Base-by-base conservation (phyloP, 2,329 filamentous ascomycete species). In the Paraphaeosphaeria minitans region DNA sequence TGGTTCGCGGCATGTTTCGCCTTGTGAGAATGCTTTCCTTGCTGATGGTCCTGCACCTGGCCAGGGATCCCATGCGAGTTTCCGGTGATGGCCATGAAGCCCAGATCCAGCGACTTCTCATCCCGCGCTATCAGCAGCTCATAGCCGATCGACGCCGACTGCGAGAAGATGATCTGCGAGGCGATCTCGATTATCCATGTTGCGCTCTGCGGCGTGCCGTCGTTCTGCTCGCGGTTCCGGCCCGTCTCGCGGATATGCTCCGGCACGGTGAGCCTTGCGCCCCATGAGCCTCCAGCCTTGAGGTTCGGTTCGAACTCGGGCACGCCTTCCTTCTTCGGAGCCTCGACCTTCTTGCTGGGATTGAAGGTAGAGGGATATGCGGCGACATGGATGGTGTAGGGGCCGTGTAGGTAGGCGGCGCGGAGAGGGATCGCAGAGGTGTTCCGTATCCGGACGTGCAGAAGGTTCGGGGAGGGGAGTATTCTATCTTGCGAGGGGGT, bases 271-370 rank as follows among this genome's bases (percentile, higher is more conserved):
- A 99, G 84, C 71, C 88, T 87, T 58, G 92, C 90, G 68, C 88
- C 86, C 90, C 93, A 99, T 47, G 85, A 87, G 7, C 92, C 93
- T 31, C 93, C 95, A 9, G 95, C 93, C 81, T 98, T 98, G 73
- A 99, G 85, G 81, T 97, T 94, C 48, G 95, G 94, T 78, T 99
- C 95, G 71, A 95, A 99, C 69, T 96, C 91, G 16, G 95, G 95
- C 1, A 89, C 84, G 48, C 91, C 92, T 79, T 93, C 88, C 53
- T 83, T 82, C 53, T 87, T 85, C 1, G 89, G 84, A 53, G 89
- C 83, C 58, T 88, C 85, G 67, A 90, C 88, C 74, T 92, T 93
- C 65, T 84, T 81, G 77, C 97, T 93, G 1, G 94, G 92, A 69
- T 93, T 85, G 80, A 95, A 98, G 48, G 84, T 86, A 16, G 90